Evolutionary conservation across 352 stramenopile species (phyloP).

Genomic region (Phytopythium cucurbitacearum): DNA sequence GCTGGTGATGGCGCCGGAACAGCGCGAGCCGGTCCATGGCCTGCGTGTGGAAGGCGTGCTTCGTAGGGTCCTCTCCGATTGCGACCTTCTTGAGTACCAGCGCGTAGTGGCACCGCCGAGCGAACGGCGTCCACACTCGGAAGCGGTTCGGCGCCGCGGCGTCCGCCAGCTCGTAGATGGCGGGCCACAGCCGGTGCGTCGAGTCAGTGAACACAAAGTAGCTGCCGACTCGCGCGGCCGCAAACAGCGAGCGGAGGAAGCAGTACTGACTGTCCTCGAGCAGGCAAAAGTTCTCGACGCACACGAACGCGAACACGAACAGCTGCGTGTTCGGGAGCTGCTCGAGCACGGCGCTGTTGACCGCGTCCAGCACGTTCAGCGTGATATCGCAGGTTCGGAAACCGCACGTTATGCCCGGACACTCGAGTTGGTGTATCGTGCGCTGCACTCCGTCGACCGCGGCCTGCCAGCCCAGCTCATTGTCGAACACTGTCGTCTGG

Average conservation of each 20-base stretch:
- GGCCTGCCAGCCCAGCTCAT: constrained; percentile 51
- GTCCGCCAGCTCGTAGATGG: constrained; percentile 42
- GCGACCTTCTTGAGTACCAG: constrained; percentile 60
- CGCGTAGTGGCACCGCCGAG: constrained; percentile 54
- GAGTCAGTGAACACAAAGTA: constrained; percentile 69
- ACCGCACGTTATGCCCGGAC: constrained; percentile 15
- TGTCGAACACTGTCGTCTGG: constrained; percentile 62
- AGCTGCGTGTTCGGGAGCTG: constrained; percentile 31
- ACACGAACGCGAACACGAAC: constrained; percentile 71
- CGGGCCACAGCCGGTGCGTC: constrained; percentile 65
- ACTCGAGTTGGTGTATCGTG: constrained; percentile 22
- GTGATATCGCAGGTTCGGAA: constrained; percentile 70
- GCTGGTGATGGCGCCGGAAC: constrained; percentile 40
- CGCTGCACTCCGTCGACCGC: constrained; percentile 29
- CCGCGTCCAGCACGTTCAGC: constrained; percentile 19
- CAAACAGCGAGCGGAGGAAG: constrained; percentile 55
- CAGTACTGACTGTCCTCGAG: constrained; percentile 36
- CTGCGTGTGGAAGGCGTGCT: constrained; percentile 35
- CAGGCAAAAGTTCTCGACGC: constrained; percentile 63
- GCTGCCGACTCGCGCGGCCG: constrained; percentile 21
- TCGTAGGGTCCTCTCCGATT: not conserved
- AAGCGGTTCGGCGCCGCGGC: constrained; percentile 24
- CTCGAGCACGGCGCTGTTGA: constrained; percentile 30
- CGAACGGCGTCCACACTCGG: constrained; percentile 51
- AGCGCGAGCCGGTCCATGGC: constrained; percentile 37